Conservation (phyloP, 2,329 filamentous ascomycete species). For the Aspergillus sp. region DNA sequence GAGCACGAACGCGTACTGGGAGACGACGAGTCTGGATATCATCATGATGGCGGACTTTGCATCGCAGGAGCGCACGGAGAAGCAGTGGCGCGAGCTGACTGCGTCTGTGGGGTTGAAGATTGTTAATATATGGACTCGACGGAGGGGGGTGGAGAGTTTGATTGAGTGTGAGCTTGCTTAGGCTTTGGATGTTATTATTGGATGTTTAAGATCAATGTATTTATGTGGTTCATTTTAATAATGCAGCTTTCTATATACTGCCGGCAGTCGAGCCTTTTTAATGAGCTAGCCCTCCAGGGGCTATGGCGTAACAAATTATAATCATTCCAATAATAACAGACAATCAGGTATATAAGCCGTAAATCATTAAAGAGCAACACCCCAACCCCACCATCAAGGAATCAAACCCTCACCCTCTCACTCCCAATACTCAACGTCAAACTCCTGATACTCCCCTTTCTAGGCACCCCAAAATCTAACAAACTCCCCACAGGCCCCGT, state of each 20-base stretch:
- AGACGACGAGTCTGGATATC: constrained; percentile 39
- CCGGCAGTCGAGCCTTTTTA: no score
- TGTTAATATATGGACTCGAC: constrained; percentile 31
- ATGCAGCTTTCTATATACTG: no score
- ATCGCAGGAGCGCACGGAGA: constrained; percentile 41
- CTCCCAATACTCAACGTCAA: not conserved
- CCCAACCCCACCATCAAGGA: not conserved
- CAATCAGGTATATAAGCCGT: no score
- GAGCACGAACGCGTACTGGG: constrained; percentile 33
- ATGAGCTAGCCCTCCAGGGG: no score
- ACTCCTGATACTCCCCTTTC: not conserved
- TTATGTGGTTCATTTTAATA: no score
- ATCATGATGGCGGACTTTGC: constrained; percentile 45
- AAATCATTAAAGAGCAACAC: no score
- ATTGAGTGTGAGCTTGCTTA: constrained; percentile 26
- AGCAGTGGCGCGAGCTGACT: constrained; percentile 37
- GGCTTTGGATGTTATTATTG: not conserved
- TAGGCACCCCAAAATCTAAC: not conserved
- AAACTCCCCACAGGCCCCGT: not conserved
- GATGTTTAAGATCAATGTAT: not conserved
- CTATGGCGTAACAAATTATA: no score
- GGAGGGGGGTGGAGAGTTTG: constrained; percentile 23
- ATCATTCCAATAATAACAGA: no score
- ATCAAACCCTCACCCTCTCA: not conserved
- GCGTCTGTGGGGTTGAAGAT: constrained; percentile 39